These are phyloP conservation scores for Xylaria sp. DNA, from an alignment of 2,329 filamentous ascomycete genomes.

Conservation along the genomic window DNA sequence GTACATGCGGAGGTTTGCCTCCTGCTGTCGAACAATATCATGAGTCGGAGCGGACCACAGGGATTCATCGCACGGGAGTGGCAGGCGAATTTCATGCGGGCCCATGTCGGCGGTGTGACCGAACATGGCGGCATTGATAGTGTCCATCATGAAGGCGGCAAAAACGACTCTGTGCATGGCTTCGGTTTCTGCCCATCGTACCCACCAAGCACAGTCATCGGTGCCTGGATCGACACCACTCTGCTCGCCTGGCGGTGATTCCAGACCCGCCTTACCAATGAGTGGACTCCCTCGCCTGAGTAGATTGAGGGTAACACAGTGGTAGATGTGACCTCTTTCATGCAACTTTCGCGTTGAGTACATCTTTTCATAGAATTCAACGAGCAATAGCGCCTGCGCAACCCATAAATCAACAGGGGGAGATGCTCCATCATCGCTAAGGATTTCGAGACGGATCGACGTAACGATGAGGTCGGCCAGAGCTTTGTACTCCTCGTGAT, in stretches of 20 bases:
- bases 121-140: conserved; percentile 87
- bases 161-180: conserved; percentile 83
- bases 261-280: conserved; percentile 71
- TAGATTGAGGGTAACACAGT: conserved; percentile 76
- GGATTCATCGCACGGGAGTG: conserved; percentile 79
- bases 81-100: conserved; percentile 80
- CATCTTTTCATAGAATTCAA: conserved; percentile 91
- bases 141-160: conserved; percentile 83
- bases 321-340: conserved; percentile 85
- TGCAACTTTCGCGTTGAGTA: conserved; percentile 77
- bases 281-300: conserved; percentile 82
- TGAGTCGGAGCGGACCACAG: conserved; percentile 79
- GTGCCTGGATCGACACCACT: conserved; percentile 52
- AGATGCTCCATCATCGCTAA: conserved; percentile 73
- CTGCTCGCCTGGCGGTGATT: conserved; percentile 67
- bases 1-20: conserved; percentile 70
- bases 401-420: conserved; percentile 85
- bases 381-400: conserved; percentile 73
- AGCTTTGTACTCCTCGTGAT: conserved; percentile 39
- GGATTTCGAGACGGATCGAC: conserved; percentile 75
- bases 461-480: conserved; percentile 59
- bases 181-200: conserved; percentile 82
- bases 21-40: conserved; percentile 69
- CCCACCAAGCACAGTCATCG: conserved; percentile 61
- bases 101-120: conserved; percentile 88